Percentiles rank a stretch among this genome's conserved stretches.
These are phyloP conservation scores for Lachnum nothofagi DNA, from an alignment of 2,329 filamentous ascomycete species.

Conservation along the genomic window DNA sequence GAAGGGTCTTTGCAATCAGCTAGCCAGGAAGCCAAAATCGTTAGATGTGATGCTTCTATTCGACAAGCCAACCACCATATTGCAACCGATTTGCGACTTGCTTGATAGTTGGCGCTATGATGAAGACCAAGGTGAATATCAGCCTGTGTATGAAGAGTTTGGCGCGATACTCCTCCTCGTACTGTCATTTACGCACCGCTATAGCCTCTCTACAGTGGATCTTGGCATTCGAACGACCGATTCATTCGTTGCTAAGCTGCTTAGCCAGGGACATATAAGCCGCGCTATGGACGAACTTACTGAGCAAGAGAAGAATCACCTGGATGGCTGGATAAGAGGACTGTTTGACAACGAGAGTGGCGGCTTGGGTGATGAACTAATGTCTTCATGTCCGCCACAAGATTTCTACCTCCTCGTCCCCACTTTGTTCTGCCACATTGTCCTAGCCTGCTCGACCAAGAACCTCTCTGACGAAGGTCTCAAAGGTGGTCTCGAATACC, in stretches of 20 bases:
- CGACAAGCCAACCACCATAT: conserved; percentile 61
- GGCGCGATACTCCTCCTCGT: conserved; percentile 70
- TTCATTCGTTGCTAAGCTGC: conserved; percentile 64
- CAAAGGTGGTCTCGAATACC: conserved; percentile 71
- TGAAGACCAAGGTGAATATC: conserved; percentile 77
- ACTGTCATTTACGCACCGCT: conserved; percentile 70
- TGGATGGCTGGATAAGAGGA: conserved; percentile 71
- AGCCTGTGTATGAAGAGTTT: conserved; percentile 82
- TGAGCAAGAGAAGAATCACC: conserved; percentile 57
- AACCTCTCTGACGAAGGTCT: conserved; percentile 64
- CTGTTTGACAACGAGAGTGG: conserved; percentile 70
- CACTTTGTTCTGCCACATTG: conserved; percentile 69
- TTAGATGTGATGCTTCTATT: conserved; percentile 75
- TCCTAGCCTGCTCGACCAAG: conserved; percentile 62
- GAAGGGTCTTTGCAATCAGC: conserved; percentile 65
- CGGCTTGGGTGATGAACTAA: conserved; percentile 72
- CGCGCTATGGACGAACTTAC: conserved; percentile 56
- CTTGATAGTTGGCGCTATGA: conserved; percentile 78
- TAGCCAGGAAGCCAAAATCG: conserved; percentile 67
- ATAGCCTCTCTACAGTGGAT: conserved; percentile 59
- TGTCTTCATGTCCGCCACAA: conserved; percentile 76
- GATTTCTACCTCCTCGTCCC: conserved; percentile 77
- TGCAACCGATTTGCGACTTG: conserved; percentile 68
- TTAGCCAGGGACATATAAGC: conserved; percentile 54
- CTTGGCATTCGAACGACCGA: conserved; percentile 55